These are phyloP conservation scores for Deinandra increscens DNA, from an alignment of 129 eudicot genomes.

Conservation along the genomic window DNA sequence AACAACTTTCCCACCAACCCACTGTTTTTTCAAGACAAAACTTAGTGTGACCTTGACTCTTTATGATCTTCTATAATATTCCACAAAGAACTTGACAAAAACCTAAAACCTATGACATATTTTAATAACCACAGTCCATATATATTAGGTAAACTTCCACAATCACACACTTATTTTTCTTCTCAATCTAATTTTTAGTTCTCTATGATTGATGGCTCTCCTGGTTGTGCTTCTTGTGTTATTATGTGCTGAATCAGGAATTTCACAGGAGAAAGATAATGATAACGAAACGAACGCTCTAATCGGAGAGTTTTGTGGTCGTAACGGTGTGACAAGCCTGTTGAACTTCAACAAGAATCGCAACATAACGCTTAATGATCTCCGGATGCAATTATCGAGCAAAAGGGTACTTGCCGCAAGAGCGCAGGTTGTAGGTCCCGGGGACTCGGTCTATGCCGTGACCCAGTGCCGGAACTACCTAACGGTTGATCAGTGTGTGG, in stretches of 20 bases:
- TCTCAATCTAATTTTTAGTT: not conserved
- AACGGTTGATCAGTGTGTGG: constrained; percentile 42
- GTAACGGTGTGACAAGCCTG: not conserved
- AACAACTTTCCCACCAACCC: too few species aligned
- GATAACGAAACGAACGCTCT: constrained; percentile 4
- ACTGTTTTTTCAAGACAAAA: too few species aligned
- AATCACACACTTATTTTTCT: not conserved
- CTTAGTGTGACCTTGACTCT: too few species aligned
- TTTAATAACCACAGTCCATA: not conserved
- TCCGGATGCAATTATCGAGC: constrained; percentile 36
- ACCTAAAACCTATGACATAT: not conserved
- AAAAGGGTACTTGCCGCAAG: constrained; percentile 37
- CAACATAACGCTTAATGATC: constrained; percentile 43
- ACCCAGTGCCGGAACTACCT: constrained; percentile 64
- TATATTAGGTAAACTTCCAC: not conserved
- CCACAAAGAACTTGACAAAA: not conserved
- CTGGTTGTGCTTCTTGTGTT: constrained; percentile 19
- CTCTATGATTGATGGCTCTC: constrained; percentile 3
- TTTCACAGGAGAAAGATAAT: constrained; percentile 24
- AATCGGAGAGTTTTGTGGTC: constrained; percentile 11
- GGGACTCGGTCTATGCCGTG: constrained; percentile 51
- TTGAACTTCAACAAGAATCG: constrained; percentile 40
- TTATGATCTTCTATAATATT: not conserved
- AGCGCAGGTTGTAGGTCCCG: constrained; percentile 43
- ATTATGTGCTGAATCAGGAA: constrained; percentile 4